A percentile compares a stretch with the other conserved stretches of the same genome.
Conservation (phyloP, 2,329 filamentous ascomycete species). For the Xylariaceae sp. region DNA sequence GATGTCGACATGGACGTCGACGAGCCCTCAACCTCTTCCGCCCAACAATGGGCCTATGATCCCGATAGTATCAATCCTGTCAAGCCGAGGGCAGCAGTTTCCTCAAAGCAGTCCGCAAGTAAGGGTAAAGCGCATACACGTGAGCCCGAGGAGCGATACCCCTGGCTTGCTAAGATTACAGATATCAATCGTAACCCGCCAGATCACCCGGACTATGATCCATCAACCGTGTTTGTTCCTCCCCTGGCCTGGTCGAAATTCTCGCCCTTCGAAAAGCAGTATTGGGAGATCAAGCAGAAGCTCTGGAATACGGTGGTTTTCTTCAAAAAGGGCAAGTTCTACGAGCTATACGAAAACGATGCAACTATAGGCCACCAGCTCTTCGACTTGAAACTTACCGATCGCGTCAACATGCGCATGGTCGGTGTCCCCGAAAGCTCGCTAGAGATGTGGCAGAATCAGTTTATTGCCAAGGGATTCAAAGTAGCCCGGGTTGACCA, state of each 20-base stretch:
- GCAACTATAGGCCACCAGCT: constrained; percentile 93
- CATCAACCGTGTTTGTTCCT: constrained; percentile 84
- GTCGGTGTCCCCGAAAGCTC: constrained; percentile 95
- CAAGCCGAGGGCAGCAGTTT: constrained; percentile 23
- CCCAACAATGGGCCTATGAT: constrained; percentile 72
- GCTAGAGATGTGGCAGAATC: constrained; percentile 94
- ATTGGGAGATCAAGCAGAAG: constrained; percentile 98
- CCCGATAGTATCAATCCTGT: constrained; percentile 41
- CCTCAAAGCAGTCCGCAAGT: constrained; percentile 31
- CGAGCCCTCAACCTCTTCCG: constrained; percentile 61
- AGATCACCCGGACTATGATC: constrained; percentile 83
- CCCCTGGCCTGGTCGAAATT: constrained; percentile 74
- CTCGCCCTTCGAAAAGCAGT: constrained; percentile 93
- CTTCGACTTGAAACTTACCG: constrained; percentile 95
- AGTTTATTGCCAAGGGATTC: constrained; percentile 96
- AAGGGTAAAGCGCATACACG: constrained; percentile 70
- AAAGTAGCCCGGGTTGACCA: constrained; percentile 97
- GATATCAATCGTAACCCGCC: constrained; percentile 79
- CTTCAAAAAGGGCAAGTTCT: constrained; percentile 99
- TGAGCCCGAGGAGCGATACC: constrained; percentile 80
- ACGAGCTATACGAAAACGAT: constrained; percentile 96
- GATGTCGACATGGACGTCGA: constrained; percentile 21
- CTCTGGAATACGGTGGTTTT: constrained; percentile 97
- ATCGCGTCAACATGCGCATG: constrained; percentile 99
- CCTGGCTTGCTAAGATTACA: constrained; percentile 80